phyloP scores from a whole-genome alignment of 768 basidiomycete genomes.

The Saitozyma sp. region DNA sequence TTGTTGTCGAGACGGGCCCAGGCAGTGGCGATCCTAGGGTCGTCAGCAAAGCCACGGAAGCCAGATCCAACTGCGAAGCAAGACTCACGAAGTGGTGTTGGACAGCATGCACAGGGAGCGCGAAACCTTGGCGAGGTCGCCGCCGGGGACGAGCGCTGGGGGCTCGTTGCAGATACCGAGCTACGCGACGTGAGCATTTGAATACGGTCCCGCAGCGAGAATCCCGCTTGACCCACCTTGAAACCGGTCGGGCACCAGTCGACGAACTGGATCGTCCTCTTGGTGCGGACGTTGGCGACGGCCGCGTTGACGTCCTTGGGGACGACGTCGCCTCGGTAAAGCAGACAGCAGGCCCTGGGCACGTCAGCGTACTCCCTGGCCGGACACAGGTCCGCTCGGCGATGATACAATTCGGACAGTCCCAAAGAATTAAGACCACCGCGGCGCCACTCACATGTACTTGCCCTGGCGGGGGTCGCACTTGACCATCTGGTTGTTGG shows the following conservation, averaged over 20 bases:
- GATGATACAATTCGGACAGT: conserved; percentile 5
- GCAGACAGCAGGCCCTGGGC: conserved; percentile 69
- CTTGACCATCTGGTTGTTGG: conserved; percentile 93
- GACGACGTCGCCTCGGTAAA: conserved; percentile 95
- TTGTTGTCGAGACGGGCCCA: conserved; percentile 96
- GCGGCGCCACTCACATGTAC: conserved; percentile 64
- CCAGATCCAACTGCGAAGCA: background rate
- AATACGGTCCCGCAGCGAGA: background rate
- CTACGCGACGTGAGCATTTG: conserved; percentile 45
- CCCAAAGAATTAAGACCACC: background rate
- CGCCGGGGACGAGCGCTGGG: conserved; percentile 84
- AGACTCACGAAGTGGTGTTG: conserved; percentile 57
- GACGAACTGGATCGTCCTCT: conserved; percentile 95
- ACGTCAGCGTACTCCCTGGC: background rate
- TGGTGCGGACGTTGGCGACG: conserved; percentile 91
- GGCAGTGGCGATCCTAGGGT: conserved; percentile 84
- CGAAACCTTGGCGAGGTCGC: conserved; percentile 89
- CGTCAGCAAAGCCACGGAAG: background rate
- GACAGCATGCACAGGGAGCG: conserved; percentile 98
- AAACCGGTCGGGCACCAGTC: conserved; percentile 91
- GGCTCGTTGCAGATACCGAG: conserved; percentile 98
- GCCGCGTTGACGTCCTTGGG: conserved; percentile 94
- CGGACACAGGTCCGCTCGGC: background rate
- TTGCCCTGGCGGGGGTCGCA: conserved; percentile 98
- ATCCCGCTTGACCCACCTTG: conserved; percentile 59